Base-by-base conservation (phyloP, 306 rosid species). In the Senna siamea region DNA sequence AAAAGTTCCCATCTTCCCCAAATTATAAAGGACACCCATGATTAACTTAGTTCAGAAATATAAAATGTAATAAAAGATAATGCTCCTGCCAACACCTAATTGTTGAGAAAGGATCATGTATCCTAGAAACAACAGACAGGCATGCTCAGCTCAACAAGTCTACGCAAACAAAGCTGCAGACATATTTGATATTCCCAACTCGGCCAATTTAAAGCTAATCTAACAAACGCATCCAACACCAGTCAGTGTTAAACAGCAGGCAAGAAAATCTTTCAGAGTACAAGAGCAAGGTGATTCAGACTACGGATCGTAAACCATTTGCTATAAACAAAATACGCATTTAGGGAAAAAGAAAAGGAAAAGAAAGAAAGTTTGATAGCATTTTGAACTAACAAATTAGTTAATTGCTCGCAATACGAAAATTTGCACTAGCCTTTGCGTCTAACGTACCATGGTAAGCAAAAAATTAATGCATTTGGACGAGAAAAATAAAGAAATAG, bases 271-370 rank as follows among this genome's bases (percentile, higher is more conserved):
- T 1, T 15, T 35, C 26, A 14, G 4, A 40, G 37, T 41, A 59
- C 14, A 58, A 57, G 66, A 5, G 60, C 12, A 20, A 61, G 62
- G 12, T 61, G 13, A 35, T 14, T 76, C 74, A 66, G 46, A 20
- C 13, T 6, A 55, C 43, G 58, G 17, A 28, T n/a, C n/a, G 26
- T 30, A 41, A 40, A 55, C 30, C 48, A 40, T 41, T 62, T n/a
- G n/a, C n/a, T n/a, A n/a, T n/a, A n/a, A n/a, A 2, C 12, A 53
- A 1, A 19, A 22, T 53, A 7, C 4, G 18, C 62, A 56, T 56
- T 26, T 0, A 55, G 61, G 28, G 6, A 4, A 12, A 22, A 56
- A 26, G 1, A 26, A 54, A 54, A 54, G 0, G 26, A 9, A 22
- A 18, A 30, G 17, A 58, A 18, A 22, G 20, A 17, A 58, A 41